Percentiles rank a stretch among this genome's conserved stretches.
Conservation (phyloP, 129 eudicot species). For the Chrysanthemum seticuspe region DNA sequence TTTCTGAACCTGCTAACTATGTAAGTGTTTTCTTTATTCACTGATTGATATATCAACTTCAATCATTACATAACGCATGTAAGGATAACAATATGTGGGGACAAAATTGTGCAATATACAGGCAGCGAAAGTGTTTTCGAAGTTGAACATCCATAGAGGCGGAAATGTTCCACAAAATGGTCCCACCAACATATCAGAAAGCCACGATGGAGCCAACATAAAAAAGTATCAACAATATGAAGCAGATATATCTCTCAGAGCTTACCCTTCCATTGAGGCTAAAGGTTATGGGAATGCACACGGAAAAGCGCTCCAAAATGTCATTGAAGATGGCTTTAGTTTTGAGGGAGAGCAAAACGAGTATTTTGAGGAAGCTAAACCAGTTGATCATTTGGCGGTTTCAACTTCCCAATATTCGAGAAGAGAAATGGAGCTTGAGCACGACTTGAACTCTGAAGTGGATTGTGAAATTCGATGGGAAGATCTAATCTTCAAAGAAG, state of each 20-base stretch:
- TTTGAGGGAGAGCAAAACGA: constrained; percentile 31
- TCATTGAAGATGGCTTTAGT: constrained; percentile 29
- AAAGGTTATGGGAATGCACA: constrained; percentile 18
- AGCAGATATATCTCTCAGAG: constrained; percentile 25
- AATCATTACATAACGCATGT: neutral
- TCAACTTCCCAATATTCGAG: constrained; percentile 25
- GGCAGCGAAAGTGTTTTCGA: constrained; percentile 65
- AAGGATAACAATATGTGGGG: neutral
- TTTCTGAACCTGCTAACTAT: constrained; percentile 53
- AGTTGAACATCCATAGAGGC: constrained; percentile 44
- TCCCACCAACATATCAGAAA: constrained; percentile 14
- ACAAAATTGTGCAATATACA: constrained; percentile 23
- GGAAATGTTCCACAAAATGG: constrained; percentile 32
- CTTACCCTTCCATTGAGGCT: constrained; percentile 2
- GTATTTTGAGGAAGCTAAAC: constrained; percentile 31
- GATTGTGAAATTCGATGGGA: constrained; percentile 77
- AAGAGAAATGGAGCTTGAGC: constrained; percentile 42
- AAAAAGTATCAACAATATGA: constrained; percentile 12
- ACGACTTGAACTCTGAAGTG: constrained; percentile 30
- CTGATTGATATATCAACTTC: neutral
- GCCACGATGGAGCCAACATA: constrained; percentile 23
- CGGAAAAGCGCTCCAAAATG: constrained; percentile 23
- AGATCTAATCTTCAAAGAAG: constrained; percentile 68
- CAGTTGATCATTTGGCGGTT: constrained; percentile 20
- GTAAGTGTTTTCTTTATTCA: constrained; percentile 32